A percentile compares a stretch with the other conserved stretches of the same genome.
These are phyloP conservation scores for Cucumis hystrix DNA, from an alignment of 306 rosid species.

Conservation along the genomic window DNA sequence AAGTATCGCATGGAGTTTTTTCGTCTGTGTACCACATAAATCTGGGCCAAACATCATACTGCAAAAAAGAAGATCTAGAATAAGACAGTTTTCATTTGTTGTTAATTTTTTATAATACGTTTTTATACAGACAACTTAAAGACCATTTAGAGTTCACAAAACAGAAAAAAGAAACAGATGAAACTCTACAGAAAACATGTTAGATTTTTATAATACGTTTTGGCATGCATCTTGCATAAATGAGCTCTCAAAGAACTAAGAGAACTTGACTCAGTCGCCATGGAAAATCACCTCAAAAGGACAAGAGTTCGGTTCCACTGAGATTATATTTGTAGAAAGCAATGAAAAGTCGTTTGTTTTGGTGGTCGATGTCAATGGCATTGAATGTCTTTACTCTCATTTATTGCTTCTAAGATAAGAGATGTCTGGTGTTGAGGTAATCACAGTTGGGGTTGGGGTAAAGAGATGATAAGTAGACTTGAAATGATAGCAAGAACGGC, in stretches of 20 bases:
- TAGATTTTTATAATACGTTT: no score
- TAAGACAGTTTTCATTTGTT: neutral
- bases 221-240: neutral
- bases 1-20: slow-evolving; percentile 80
- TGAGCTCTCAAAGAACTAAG: neutral
- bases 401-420: neutral
- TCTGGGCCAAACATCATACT: slow-evolving; percentile 99
- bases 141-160: neutral
- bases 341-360: neutral
- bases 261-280: neutral
- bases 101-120: neutral
- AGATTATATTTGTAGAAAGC: neutral
- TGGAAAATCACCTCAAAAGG: neutral
- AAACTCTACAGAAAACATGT: neutral
- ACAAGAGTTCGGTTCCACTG: neutral
- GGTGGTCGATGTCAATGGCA: neutral
- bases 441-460: neutral
- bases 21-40: slow-evolving; percentile 81
- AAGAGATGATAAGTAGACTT: neutral
- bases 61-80: neutral
- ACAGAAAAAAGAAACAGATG: neutral
- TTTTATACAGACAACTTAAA: neutral
- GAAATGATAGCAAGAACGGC: neutral
- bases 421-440: neutral
- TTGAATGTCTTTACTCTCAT: neutral